phyloP scores from a whole-genome alignment of 345 rosid genomes.

The Lepidium aucheri region DNA sequence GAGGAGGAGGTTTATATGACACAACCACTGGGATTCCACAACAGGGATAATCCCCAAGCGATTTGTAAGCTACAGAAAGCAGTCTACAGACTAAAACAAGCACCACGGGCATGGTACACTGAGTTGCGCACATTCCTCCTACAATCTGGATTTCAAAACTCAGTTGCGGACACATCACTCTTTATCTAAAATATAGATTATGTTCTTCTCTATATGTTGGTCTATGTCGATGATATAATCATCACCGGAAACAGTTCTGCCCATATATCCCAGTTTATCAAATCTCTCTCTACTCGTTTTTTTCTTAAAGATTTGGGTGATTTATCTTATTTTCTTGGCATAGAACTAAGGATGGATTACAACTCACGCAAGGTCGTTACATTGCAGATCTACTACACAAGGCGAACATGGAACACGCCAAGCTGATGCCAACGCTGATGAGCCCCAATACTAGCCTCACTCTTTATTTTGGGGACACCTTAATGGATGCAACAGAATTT shows the following conservation, averaged over 20 bases:
- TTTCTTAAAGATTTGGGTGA: background rate
- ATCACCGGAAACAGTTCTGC: background rate
- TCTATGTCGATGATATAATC: background rate
- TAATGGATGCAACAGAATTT: background rate
- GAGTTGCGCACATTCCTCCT: background rate
- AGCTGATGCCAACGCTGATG: background rate
- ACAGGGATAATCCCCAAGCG: background rate
- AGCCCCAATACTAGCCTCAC: no score
- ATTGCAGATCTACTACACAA: background rate
- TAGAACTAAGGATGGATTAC: background rate
- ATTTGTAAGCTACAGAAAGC: background rate
- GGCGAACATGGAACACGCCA: background rate
- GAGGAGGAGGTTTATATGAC: background rate
- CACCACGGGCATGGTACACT: background rate
- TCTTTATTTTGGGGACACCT: no score
- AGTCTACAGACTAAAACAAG: background rate
- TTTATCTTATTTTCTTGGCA: background rate
- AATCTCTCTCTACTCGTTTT: background rate
- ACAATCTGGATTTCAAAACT: background rate
- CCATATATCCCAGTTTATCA: background rate
- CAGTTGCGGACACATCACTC: background rate
- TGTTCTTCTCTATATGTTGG: background rate
- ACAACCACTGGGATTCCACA: background rate
- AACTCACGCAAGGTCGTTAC: background rate
- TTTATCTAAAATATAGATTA: background rate